phyloP scores from a whole-genome alignment of 2,329 filamentous ascomycete species.

The Penicillium sp. region DNA sequence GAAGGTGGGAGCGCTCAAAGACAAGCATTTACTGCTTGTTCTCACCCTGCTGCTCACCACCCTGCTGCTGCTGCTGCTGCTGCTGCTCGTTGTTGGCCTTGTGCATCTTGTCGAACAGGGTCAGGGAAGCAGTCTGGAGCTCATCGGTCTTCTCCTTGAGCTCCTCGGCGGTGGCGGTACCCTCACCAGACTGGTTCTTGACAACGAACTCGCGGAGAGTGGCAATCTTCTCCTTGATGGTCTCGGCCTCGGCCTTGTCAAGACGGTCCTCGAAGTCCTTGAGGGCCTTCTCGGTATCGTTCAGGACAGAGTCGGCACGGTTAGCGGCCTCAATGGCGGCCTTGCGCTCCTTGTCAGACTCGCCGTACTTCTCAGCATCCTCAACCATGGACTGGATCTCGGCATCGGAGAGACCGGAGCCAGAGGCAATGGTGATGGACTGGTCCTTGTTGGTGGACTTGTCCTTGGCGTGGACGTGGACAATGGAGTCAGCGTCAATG shows the following conservation, averaged over 20 bases:
- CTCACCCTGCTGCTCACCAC: constrained; percentile 54
- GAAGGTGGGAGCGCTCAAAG: constrained; percentile 28
- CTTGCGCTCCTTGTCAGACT: constrained; percentile 96
- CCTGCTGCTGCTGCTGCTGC: constrained; percentile 60
- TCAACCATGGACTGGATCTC: constrained; percentile 98
- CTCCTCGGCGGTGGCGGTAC: constrained; percentile 79
- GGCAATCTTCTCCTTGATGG: constrained; percentile 91
- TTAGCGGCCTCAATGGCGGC: constrained; percentile 92
- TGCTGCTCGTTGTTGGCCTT: constrained; percentile 76
- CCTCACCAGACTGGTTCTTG: constrained; percentile 94
- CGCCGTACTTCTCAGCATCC: constrained; percentile 95
- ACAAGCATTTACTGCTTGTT: constrained; percentile 59
- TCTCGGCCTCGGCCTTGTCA: constrained; percentile 92
- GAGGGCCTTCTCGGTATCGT: constrained; percentile 97
- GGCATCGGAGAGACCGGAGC: constrained; percentile 89
- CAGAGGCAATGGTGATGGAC: constrained; percentile 97
- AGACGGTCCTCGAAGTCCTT: constrained; percentile 96
- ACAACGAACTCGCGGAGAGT: constrained; percentile 83
- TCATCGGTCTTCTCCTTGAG: constrained; percentile 99
- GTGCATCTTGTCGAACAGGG: constrained; percentile 99
- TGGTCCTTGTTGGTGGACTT: constrained; percentile 99
- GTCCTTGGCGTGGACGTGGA: constrained; percentile 97
- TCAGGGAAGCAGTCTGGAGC: constrained; percentile 92
- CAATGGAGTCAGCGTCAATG: constrained; percentile 96
- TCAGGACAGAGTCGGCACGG: constrained; percentile 91